phyloP scores from a whole-genome alignment of 352 stramenopile species.

The Thraustotheca clavata region DNA sequence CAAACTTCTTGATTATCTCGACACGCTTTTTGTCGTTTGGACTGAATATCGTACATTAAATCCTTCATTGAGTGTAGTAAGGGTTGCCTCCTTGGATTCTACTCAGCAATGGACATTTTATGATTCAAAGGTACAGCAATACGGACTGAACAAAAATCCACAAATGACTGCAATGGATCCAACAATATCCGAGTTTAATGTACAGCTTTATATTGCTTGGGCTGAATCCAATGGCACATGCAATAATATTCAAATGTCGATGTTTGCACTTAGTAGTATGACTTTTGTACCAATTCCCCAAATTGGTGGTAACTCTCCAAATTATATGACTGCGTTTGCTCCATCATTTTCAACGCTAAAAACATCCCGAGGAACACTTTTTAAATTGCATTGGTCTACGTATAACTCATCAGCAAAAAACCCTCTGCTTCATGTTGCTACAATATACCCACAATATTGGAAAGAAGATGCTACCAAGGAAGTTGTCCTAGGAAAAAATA shows the following conservation, averaged over 20 bases:
- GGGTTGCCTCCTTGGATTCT: slow-evolving; percentile 39
- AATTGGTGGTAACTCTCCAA: background rate
- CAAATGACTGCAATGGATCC: slow-evolving; percentile 38
- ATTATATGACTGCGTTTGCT: background rate
- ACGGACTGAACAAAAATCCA: slow-evolving; percentile 44
- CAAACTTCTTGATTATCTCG: slow-evolving; percentile 46
- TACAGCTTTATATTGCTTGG: slow-evolving; percentile 54
- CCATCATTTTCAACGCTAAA: background rate
- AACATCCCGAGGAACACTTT: background rate
- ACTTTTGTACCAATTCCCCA: slow-evolving; percentile 9
- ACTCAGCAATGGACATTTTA: slow-evolving; percentile 66
- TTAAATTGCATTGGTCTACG: slow-evolving; percentile 17
- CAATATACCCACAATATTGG: slow-evolving; percentile 19
- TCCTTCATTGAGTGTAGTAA: slow-evolving; percentile 7
- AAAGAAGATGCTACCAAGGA: background rate
- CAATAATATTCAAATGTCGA: slow-evolving; percentile 43
- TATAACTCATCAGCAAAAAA: background rate
- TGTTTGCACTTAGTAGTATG: slow-evolving; percentile 19
- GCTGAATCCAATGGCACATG: slow-evolving; percentile 28
- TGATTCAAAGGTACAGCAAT: slow-evolving; percentile 36
- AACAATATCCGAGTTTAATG: slow-evolving; percentile 34
- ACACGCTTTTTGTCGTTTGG: slow-evolving; percentile 53
- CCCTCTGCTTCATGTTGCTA: background rate
- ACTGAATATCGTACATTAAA: slow-evolving; percentile 28
- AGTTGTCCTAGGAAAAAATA: background rate